Conservation (phyloP, 2,329 filamentous ascomycete genomes). For the Fusarium denticulatum region DNA sequence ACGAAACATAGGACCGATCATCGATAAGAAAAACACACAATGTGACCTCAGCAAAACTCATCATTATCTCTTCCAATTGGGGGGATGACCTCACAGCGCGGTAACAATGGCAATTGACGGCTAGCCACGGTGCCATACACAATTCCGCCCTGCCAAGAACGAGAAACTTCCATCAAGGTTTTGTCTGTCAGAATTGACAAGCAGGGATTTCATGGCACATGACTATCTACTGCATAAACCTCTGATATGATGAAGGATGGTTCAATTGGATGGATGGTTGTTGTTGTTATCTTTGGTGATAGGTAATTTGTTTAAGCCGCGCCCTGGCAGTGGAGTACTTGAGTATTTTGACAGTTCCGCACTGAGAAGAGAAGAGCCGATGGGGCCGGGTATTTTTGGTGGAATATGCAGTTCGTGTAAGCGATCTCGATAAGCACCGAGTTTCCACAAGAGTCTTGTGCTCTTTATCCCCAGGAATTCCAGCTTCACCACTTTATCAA, state of each 20-base stretch:
- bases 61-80: background rate
- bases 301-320: slow-evolving; percentile 3
- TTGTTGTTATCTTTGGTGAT: background rate
- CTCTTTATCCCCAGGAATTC: background rate
- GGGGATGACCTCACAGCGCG: slow-evolving; percentile 21
- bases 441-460: slow-evolving; percentile 6
- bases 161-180: background rate
- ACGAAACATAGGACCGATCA: slow-evolving; percentile 5
- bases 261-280: background rate
- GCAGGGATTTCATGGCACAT: slow-evolving; percentile 18
- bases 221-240: slow-evolving; percentile 3
- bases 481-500: background rate
- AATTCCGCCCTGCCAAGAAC: slow-evolving; percentile 39
- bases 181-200: slow-evolving; percentile 24
- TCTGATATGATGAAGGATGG: background rate
- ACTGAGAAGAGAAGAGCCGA: slow-evolving; percentile 12
- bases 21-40: slow-evolving; percentile 22
- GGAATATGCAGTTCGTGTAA: slow-evolving; percentile 18
- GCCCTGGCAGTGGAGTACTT: slow-evolving; percentile 21
- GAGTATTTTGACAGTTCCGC: slow-evolving; percentile 1
- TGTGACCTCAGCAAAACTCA: slow-evolving; percentile 17
- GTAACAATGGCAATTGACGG: slow-evolving; percentile 40
- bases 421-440: slow-evolving; percentile 24
- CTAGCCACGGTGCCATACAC: slow-evolving; percentile 29
- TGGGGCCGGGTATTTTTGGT: background rate